phyloP scores from a whole-genome alignment of 1,139 yeast genomes.

The Yarrowia galli region DNA sequence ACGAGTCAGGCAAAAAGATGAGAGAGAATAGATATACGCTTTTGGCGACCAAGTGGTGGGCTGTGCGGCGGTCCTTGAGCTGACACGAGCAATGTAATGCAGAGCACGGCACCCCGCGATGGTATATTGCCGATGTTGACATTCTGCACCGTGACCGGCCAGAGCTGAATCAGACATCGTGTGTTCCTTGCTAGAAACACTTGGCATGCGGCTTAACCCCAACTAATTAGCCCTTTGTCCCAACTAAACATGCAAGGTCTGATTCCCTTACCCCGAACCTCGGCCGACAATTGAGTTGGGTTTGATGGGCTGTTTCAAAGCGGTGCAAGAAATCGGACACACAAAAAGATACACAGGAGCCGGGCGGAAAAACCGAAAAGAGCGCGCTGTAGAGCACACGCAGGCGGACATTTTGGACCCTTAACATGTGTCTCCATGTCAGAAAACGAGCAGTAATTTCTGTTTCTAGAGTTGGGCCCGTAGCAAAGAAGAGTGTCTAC shows the following conservation, averaged over 20 bases:
- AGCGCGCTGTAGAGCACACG: background rate
- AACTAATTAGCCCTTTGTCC: background rate
- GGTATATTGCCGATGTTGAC: background rate
- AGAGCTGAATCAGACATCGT: too few relatives aligned
- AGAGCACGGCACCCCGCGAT: background rate
- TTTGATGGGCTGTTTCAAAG: constrained; percentile 22
- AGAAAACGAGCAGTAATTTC: too few relatives aligned
- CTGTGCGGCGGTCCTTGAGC: background rate
- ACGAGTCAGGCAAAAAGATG: constrained; percentile 10
- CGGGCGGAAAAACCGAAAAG: constrained; percentile 9
- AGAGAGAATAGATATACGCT: background rate
- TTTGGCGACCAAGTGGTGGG: background rate
- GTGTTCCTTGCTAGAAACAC: background rate
- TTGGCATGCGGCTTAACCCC: background rate
- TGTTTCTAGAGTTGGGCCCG: too few relatives aligned
- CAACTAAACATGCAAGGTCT: background rate
- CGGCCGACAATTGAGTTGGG: background rate
- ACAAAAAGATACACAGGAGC: background rate
- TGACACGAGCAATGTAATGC: too few relatives aligned
- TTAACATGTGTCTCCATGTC: too few relatives aligned
- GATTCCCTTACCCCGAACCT: background rate
- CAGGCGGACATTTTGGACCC: constrained; percentile 1
- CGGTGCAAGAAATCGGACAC: background rate
- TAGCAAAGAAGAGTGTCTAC: too few relatives aligned
- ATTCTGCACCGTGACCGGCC: background rate